phyloP scores from a whole-genome alignment of 768 basidiomycete species.

The Daedaleopsis nitida region DNA sequence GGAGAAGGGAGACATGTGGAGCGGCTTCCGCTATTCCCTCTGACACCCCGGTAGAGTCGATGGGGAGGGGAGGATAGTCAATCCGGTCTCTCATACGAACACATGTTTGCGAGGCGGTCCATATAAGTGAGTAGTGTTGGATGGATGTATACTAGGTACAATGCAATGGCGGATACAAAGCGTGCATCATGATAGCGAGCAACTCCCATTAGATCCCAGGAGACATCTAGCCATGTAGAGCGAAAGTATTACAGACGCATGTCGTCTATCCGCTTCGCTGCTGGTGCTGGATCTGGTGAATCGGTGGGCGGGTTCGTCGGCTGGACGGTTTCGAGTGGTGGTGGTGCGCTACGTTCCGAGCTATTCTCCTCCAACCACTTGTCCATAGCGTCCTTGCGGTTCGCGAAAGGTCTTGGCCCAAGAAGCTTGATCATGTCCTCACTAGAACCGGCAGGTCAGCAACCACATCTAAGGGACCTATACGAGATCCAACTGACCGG shows the following conservation, averaged over 20 bases:
- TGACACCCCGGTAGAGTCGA: slow-evolving; percentile 28
- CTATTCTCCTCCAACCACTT: slow-evolving; percentile 90
- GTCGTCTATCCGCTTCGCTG: slow-evolving; percentile 43
- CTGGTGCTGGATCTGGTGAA: slow-evolving; percentile 45
- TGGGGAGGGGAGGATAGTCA: no score
- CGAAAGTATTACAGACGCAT: slow-evolving; percentile 9
- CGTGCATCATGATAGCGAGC: slow-evolving; percentile 17
- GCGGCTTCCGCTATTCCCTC: slow-evolving; percentile 70
- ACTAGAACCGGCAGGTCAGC: slow-evolving; percentile 39
- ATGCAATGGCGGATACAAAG: slow-evolving; percentile 23
- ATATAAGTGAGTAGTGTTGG: slow-evolving; percentile 21
- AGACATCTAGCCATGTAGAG: slow-evolving; percentile 9
- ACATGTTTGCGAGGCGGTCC: not conserved
- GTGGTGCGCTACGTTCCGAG: slow-evolving; percentile 60
- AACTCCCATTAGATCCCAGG: slow-evolving; percentile 20
- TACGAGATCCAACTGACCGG: slow-evolving; percentile 51
- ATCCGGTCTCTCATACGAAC: not conserved
- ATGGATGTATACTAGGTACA: slow-evolving; percentile 14
- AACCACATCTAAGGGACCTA: not conserved
- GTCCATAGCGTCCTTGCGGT: slow-evolving; percentile 90
- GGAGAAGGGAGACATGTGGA: slow-evolving; percentile 73
- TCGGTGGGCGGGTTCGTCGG: slow-evolving; percentile 25
- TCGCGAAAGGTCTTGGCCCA: slow-evolving; percentile 81
- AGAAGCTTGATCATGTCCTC: slow-evolving; percentile 87
- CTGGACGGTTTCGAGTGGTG: slow-evolving; percentile 51